A percentile compares a stretch with the other conserved stretches of the same genome.
These are phyloP conservation scores for Suhomyces terraborum DNA, from an alignment of 1,139 yeast species.

Conservation along the genomic window DNA sequence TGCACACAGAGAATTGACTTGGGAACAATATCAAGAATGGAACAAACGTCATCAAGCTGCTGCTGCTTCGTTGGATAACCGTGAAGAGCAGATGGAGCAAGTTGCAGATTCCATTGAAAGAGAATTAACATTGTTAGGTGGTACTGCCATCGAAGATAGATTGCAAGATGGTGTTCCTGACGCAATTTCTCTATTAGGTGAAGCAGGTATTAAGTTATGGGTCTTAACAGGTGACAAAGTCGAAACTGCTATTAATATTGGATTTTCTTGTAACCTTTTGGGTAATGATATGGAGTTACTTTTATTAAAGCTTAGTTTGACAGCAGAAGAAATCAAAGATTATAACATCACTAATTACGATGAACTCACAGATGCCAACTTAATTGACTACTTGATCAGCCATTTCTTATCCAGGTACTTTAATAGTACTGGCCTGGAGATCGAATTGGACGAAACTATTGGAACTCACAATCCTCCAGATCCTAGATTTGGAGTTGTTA, in stretches of 20 bases:
- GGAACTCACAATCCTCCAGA: constrained; percentile 77
- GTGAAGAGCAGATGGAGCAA: constrained; percentile 49
- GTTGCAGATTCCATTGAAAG: constrained; percentile 52
- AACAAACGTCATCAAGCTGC: constrained; percentile 44
- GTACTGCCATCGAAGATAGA: constrained; percentile 55
- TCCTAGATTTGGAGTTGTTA: constrained; percentile 76
- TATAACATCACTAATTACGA: constrained; percentile 36
- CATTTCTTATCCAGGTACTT: constrained; percentile 65
- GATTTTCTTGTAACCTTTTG: constrained; percentile 52
- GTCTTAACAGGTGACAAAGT: constrained; percentile 55
- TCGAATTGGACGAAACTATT: constrained; percentile 62
- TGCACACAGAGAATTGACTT: constrained; percentile 46
- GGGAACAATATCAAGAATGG: constrained; percentile 49
- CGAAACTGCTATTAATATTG: constrained; percentile 54
- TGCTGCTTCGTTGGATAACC: constrained; percentile 42
- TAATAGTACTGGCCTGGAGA: constrained; percentile 59
- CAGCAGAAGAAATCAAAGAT: constrained; percentile 34
- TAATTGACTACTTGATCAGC: constrained; percentile 58
- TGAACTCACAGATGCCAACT: constrained; percentile 25
- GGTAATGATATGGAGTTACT: constrained; percentile 49
- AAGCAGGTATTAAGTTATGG: constrained; percentile 55
- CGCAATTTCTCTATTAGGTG: constrained; percentile 43
- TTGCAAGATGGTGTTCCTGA: constrained; percentile 56
- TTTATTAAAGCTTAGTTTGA: constrained; percentile 39
- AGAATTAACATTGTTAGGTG: constrained; percentile 48